These are phyloP conservation scores for Aspergillus unguis DNA, from an alignment of 2,329 filamentous ascomycete genomes.

Conservation along the genomic window DNA sequence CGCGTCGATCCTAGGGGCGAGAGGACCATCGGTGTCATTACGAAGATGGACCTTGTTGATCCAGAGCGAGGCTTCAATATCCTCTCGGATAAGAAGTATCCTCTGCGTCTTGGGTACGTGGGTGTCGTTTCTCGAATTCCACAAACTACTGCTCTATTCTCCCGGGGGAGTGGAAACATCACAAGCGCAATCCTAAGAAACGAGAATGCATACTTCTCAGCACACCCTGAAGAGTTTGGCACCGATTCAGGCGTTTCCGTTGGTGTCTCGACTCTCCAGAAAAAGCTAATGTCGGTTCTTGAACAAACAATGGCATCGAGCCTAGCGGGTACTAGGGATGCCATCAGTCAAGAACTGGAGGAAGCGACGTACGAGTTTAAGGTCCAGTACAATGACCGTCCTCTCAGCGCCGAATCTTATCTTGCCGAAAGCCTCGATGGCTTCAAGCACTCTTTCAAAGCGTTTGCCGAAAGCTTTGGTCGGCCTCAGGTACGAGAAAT, in stretches of 20 bases:
- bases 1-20: constrained; percentile 92
- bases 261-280: constrained; percentile 81
- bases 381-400: constrained; percentile 97
- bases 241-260: constrained; percentile 68
- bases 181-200: constrained; percentile 79
- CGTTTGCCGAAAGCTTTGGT: constrained; percentile 85
- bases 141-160: constrained; percentile 67
- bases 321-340: constrained; percentile 82
- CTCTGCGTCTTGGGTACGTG: constrained; percentile 90
- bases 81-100: constrained; percentile 86
- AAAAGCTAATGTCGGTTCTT: constrained; percentile 94
- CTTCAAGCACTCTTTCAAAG: constrained; percentile 97
- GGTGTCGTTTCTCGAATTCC: constrained; percentile 88
- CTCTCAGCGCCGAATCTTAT: constrained; percentile 92
- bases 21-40: constrained; percentile 96
- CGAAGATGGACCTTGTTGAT: constrained; percentile 98
- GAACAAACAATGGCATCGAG: constrained; percentile 97
- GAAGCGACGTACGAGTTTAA: constrained; percentile 99
- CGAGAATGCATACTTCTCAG: constrained; percentile 79
- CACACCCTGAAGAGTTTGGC: constrained; percentile 78
- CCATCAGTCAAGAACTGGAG: constrained; percentile 90
- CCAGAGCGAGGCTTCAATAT: constrained; percentile 73
- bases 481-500: constrained; percentile 84
- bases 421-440: constrained; percentile 90
- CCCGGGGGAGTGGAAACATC: constrained; percentile 75